Conservation (phyloP, 129 eudicot species). For the Mikania micrantha region DNA sequence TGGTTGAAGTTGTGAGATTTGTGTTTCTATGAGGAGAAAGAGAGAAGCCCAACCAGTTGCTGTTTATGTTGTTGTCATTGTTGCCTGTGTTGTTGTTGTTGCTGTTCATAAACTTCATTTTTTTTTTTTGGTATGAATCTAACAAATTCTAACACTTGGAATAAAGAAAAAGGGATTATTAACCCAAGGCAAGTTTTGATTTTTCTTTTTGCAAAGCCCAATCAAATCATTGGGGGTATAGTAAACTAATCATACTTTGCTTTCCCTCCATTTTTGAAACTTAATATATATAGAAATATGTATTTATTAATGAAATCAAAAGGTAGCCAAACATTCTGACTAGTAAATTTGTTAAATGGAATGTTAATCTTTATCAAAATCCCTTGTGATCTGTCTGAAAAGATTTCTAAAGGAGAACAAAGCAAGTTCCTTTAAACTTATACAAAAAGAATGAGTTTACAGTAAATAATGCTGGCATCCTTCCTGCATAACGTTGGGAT, state of each 20-base stretch:
- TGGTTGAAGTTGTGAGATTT: constrained; percentile 18
- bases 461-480: constrained; percentile 64
- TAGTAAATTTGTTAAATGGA: constrained; percentile 19
- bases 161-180: constrained; percentile 31
- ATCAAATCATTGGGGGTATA: constrained; percentile 60
- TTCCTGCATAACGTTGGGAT: constrained; percentile 83
- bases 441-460: constrained; percentile 79
- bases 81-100: constrained; percentile 27
- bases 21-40: constrained; percentile 70
- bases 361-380: constrained; percentile 17
- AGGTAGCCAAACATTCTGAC: neutral
- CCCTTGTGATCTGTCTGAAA: constrained; percentile 37
- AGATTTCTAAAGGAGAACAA: constrained; percentile 70
- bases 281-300: constrained; percentile 13
- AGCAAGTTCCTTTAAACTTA: constrained; percentile 80
- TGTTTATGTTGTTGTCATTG: constrained; percentile 25
- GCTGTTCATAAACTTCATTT: constrained; percentile 59
- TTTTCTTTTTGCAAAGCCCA: constrained; percentile 15
- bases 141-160: constrained; percentile 23
- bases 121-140: constrained; percentile 23
- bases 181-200: constrained; percentile 23
- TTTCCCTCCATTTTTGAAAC: constrained; percentile 46
- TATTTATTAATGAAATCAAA: constrained; percentile 3
- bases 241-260: constrained; percentile 31
- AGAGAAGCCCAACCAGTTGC: constrained; percentile 84